These are phyloP conservation scores for Colletotrichum sp. DNA, from an alignment of 2,329 filamentous ascomycete species.

Conservation along the genomic window DNA sequence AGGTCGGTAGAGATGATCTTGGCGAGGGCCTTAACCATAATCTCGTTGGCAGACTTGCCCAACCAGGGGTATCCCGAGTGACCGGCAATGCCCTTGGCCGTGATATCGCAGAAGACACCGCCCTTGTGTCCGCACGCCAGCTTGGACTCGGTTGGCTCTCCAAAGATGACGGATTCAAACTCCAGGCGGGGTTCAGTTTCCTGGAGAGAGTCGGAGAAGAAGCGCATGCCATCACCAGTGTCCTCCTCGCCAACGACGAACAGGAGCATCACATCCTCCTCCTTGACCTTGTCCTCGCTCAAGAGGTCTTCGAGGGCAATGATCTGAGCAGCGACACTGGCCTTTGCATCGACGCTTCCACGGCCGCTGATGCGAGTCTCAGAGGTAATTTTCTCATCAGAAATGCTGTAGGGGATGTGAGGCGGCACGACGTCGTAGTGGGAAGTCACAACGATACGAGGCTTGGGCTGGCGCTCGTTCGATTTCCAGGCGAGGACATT, in stretches of 20 bases:
- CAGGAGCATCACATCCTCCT: constrained; percentile 62
- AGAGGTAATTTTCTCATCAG: constrained; percentile 46
- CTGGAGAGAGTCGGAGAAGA: constrained; percentile 47
- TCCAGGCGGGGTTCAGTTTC: constrained; percentile 36
- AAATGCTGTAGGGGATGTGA: constrained; percentile 70
- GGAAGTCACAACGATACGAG: constrained; percentile 72
- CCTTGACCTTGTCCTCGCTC: constrained; percentile 39
- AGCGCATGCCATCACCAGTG: constrained; percentile 79
- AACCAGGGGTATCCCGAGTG: constrained; percentile 95
- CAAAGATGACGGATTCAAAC: constrained; percentile 80
- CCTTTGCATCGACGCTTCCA: constrained; percentile 77
- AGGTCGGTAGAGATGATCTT: constrained; percentile 72
- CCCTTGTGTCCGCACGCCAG: constrained; percentile 94
- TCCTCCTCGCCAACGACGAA: constrained; percentile 86
- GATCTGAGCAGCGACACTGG: constrained; percentile 75
- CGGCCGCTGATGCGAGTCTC: constrained; percentile 70
- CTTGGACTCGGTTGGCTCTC: constrained; percentile 89
- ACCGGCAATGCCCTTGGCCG: constrained; percentile 75
- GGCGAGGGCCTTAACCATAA: constrained; percentile 76
- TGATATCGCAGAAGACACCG: constrained; percentile 70
- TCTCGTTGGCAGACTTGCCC: constrained; percentile 83
- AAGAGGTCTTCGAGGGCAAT: constrained; percentile 67
- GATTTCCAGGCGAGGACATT: constrained; percentile 78
- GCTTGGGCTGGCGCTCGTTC: constrained; percentile 47
- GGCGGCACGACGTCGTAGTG: constrained; percentile 85